phyloP scores from a whole-genome alignment of 805 yeast genomes.

The Barnettozyma sucrosica region DNA sequence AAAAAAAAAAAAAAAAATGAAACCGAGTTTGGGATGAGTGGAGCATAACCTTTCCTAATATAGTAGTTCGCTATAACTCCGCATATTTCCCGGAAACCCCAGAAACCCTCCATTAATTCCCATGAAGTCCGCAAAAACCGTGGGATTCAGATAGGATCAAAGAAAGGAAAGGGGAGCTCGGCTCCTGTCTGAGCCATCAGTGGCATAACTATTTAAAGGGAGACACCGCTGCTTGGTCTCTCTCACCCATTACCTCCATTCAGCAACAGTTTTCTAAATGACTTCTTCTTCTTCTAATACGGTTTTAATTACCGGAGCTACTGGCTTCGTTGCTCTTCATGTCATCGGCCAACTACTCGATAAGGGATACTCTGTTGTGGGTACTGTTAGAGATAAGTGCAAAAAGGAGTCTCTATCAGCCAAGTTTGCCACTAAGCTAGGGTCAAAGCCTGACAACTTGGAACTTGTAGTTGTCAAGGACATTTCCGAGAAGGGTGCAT shows the following conservation, averaged over 20 bases:
- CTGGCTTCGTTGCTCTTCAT: slow-evolving; percentile 42
- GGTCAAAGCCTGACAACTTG: slow-evolving; percentile 28
- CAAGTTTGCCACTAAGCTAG: slow-evolving; percentile 19
- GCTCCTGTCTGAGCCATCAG: too few species aligned
- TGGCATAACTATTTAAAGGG: neutral
- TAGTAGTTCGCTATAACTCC: too few species aligned
- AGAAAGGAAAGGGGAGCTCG: too few species aligned
- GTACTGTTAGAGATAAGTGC: slow-evolving; percentile 35
- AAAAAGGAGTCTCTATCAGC: slow-evolving; percentile 24
- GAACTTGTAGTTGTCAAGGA: slow-evolving; percentile 40
- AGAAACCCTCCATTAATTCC: too few species aligned
- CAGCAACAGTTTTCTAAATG: neutral
- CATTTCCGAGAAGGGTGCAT: slow-evolving; percentile 35
- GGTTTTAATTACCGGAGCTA: slow-evolving; percentile 41
- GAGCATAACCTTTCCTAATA: too few species aligned
- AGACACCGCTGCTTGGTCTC: neutral
- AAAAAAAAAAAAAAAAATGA: too few species aligned
- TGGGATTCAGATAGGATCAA: too few species aligned
- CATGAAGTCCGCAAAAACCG: too few species aligned
- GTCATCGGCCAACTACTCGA: slow-evolving; percentile 32
- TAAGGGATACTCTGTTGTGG: slow-evolving; percentile 35
- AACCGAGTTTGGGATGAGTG: too few species aligned
- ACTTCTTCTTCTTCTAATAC: neutral
- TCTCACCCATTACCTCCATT: too few species aligned
- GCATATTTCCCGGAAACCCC: too few species aligned